These are phyloP conservation scores for Solanum gracilifrons DNA, from an alignment of 257 asterid species.

Conservation along the genomic window DNA sequence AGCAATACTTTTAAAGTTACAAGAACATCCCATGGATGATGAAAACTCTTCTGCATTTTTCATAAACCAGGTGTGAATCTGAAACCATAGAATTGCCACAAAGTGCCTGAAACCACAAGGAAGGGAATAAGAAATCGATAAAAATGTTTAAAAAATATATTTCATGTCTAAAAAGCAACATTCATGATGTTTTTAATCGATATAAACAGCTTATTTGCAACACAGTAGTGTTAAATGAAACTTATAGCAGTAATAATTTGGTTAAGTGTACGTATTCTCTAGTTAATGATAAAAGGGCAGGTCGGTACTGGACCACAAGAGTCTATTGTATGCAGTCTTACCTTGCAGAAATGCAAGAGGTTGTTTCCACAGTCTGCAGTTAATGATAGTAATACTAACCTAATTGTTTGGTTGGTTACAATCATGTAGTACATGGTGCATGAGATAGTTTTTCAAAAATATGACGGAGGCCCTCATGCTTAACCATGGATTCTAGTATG, in stretches of 20 bases:
- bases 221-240: not conserved
- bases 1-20: not conserved
- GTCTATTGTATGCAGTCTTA: not conserved
- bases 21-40: not conserved
- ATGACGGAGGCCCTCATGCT: not conserved
- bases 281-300: not conserved
- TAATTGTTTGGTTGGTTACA: not conserved
- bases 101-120: not conserved
- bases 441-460: conserved; percentile 37
- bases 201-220: not conserved
- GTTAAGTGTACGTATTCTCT: not conserved
- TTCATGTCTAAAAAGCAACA: not conserved
- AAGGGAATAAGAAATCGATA: not conserved
- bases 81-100: not conserved
- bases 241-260: not conserved
- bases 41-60: not conserved
- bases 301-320: not conserved
- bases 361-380: not conserved
- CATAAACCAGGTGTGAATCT: not conserved
- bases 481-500: conserved; percentile 48
- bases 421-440: conserved; percentile 15
- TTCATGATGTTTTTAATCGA: not conserved
- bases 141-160: not conserved
- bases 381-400: not conserved
- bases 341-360: not conserved